These are phyloP conservation scores for Aureoboletus auriporus DNA, from an alignment of 768 basidiomycete species.

Conservation along the genomic window DNA sequence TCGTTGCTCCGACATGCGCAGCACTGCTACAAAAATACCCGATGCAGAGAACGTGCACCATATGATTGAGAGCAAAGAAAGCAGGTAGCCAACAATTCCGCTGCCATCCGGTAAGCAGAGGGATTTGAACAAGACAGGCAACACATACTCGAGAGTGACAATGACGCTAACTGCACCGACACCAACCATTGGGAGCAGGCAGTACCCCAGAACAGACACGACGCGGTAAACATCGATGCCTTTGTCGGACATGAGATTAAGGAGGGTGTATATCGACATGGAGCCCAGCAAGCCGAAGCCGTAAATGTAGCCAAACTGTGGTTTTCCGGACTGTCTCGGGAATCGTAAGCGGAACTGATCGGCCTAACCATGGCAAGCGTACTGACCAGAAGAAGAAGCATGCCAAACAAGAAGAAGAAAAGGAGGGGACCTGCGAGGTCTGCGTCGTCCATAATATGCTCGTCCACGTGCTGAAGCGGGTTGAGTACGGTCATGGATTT, in stretches of 20 bases:
- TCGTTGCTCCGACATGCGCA: slow-evolving; percentile 94
- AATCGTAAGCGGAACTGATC: slow-evolving; percentile 1
- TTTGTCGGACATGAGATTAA: slow-evolving; percentile 95
- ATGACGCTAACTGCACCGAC: slow-evolving; percentile 86
- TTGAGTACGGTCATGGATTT: slow-evolving; percentile 97
- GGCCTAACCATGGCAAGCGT: neutral
- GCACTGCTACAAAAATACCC: slow-evolving; percentile 90
- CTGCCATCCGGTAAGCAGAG: slow-evolving; percentile 36
- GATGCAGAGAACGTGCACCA: slow-evolving; percentile 99
- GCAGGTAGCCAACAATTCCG: slow-evolving; percentile 78
- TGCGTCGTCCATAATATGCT: slow-evolving; percentile 98
- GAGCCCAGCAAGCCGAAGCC: slow-evolving; percentile 96
- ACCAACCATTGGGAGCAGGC: slow-evolving; percentile 94
- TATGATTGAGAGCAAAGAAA: slow-evolving; percentile 77
- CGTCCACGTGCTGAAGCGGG: slow-evolving; percentile 78
- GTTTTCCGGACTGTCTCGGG: slow-evolving; percentile 81
- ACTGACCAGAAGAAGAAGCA: slow-evolving; percentile 87
- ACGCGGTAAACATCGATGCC: slow-evolving; percentile 95
- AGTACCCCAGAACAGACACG: slow-evolving; percentile 94
- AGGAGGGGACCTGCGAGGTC: slow-evolving; percentile 95
- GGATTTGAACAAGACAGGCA: slow-evolving; percentile 1
- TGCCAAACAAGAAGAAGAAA: slow-evolving; percentile 93
- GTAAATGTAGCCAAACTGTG: slow-evolving; percentile 98
- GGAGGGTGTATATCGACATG: slow-evolving; percentile 84
- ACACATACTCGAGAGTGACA: slow-evolving; percentile 79